Percentiles rank a stretch among this genome's conserved stretches.
Conservation (phyloP, 192 early-diverging fungal genomes). For the Entomortierella parvispora region DNA sequence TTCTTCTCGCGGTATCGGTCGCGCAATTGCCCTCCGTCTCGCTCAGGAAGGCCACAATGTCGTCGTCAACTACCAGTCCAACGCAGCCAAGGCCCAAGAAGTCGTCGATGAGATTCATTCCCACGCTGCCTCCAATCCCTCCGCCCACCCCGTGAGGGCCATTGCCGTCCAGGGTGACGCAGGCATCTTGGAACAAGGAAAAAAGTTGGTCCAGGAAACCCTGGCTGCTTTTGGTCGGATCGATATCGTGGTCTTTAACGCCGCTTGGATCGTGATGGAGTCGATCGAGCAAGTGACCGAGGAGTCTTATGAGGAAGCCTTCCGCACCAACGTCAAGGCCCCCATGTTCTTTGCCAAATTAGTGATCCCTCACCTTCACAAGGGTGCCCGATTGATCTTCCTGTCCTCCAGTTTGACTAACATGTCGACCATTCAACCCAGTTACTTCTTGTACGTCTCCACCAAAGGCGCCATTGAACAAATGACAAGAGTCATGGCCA, state of each 20-base stretch:
- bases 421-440: constrained; percentile 80
- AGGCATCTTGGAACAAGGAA: constrained; percentile 84
- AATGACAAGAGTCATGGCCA: constrained; percentile 80
- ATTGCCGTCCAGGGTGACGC: constrained; percentile 81
- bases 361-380: constrained; percentile 78
- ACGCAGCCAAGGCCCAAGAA: constrained; percentile 77
- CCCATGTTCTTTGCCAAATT: constrained; percentile 83
- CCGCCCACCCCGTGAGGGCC: neutral
- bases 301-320: constrained; percentile 86
- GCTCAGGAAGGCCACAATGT: constrained; percentile 72
- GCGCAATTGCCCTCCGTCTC: constrained; percentile 87
- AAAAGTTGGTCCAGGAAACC: constrained; percentile 80
- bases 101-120: constrained; percentile 79
- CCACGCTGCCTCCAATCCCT: constrained; percentile 5
- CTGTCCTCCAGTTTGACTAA: constrained; percentile 78
- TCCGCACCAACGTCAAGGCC: constrained; percentile 82
- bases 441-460: constrained; percentile 71
- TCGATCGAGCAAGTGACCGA: constrained; percentile 81
- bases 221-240: constrained; percentile 56
- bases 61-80: constrained; percentile 79
- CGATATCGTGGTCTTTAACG: constrained; percentile 85
- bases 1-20: constrained; percentile 92
- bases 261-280: constrained; percentile 88
- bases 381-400: constrained; percentile 77
- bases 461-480: constrained; percentile 88